Base-by-base conservation (phyloP, 352 stramenopile genomes). In the Phytopythium sindhum region DNA sequence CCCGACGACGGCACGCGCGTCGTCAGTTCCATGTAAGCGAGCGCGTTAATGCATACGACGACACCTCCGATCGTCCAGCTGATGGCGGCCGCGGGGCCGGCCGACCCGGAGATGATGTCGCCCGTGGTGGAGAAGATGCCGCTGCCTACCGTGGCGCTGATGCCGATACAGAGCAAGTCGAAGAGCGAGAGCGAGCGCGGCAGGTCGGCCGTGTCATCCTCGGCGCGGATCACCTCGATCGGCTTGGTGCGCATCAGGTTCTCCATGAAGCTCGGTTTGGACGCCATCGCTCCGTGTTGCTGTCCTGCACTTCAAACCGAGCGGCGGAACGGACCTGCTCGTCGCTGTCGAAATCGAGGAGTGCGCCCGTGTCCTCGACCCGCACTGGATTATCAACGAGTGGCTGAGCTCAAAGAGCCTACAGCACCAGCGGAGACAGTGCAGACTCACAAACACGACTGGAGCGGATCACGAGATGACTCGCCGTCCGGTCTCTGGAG, bases 1-100 rank as follows among this genome's bases (percentile, higher is more conserved):
- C 90, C 90, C 7, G 85, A 87, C 17, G 79, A 91, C 17, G 89
- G 88, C 28, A 97, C 85, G 23, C 86, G 66, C 11, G 73, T 80
- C 8, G 84, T 90, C 26, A 93, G 69, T 64, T 97, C 89, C 50
- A 91, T 91, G 68, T 93, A 97, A 41, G 85, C 86, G 14, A 92
- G 64, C 4, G 89, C 90, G 39, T 86, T 94, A 45, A 91, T 68
- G 52, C 80, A 89, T 24, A 87, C 93, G 29, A 93, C 85, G 6
- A 94, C 41, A 31, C 90, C 93, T 31, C 76, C 84, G 56, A 97
- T 82, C 19, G 77, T 60, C 84, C 89, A 98, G 39, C 75, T 91
- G 37, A 98, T 59, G 63, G 91, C 73, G 0, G 88, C 88, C 23
- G 85, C 84, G 0, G 93, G 89, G 9, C 93, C 93, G 1, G 89